Evolutionary conservation across 2,329 filamentous ascomycete genomes (phyloP).

Genomic region (Aspergillus clavatus): DNA sequence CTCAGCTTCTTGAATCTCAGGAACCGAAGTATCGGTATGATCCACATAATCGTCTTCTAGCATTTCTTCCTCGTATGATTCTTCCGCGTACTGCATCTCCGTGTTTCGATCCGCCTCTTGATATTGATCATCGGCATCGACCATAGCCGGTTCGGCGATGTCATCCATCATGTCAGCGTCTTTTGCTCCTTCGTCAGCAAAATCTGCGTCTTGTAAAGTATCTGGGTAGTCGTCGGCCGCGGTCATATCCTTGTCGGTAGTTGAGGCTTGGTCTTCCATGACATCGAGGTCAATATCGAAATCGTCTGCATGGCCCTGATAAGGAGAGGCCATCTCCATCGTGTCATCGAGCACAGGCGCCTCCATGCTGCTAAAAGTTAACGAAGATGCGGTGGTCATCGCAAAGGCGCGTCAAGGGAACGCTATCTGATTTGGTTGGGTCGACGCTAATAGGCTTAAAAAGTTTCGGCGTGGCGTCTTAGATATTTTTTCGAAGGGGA

Average conservation of each 20-base stretch:
- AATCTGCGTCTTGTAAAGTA: constrained; percentile 28
- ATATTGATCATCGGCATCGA: constrained; percentile 31
- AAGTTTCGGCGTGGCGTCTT: constrained; percentile 18
- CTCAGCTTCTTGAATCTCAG: constrained; percentile 17
- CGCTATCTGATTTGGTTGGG: neutral
- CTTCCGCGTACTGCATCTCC: constrained; percentile 29
- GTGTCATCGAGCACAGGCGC: constrained; percentile 37
- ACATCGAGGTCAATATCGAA: constrained; percentile 58
- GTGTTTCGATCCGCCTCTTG: constrained; percentile 24
- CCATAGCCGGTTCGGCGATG: constrained; percentile 36
- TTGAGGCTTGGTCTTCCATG: constrained; percentile 53
- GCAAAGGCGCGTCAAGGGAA: constrained; percentile 18
- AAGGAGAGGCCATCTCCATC: constrained; percentile 42
- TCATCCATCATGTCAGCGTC: constrained; percentile 48
- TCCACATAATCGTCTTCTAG: constrained; percentile 36
- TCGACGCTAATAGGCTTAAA: constrained; percentile 13
- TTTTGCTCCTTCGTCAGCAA: constrained; percentile 25
- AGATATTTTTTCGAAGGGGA: constrained; percentile 5
- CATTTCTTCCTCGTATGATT: constrained; percentile 38
- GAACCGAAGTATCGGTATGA: constrained; percentile 29
- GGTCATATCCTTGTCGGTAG: constrained; percentile 49
- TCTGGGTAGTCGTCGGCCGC: constrained; percentile 37
- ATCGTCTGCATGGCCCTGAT: constrained; percentile 44
- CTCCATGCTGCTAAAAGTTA: constrained; percentile 34
- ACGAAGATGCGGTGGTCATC: constrained; percentile 32